These are phyloP conservation scores for Tolypocladium ovalisporum DNA, from an alignment of 2,329 filamentous ascomycete species.

Conservation along the genomic window DNA sequence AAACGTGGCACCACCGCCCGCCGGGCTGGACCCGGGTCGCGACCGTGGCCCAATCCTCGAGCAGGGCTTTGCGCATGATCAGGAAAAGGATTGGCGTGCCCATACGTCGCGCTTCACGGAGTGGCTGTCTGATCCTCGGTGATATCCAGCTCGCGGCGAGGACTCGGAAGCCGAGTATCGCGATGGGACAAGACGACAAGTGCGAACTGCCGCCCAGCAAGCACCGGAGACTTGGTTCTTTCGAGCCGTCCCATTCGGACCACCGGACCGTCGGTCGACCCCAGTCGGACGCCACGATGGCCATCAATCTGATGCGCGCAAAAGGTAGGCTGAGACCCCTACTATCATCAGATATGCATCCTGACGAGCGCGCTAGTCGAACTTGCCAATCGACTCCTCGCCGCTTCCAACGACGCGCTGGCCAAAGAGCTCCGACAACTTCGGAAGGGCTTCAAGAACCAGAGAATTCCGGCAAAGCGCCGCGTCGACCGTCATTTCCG, in stretches of 20 bases:
- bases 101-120: neutral
- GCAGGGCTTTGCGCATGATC: neutral
- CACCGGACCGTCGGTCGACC: neutral
- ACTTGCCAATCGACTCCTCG: conserved; percentile 9
- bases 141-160: neutral
- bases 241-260: neutral
- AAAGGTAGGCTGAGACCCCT: conserved; percentile 14
- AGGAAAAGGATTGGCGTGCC: conserved; percentile 1
- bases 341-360: neutral
- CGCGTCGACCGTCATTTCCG: conserved; percentile 7
- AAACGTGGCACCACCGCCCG: neutral
- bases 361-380: conserved; percentile 12
- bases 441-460: neutral
- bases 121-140: neutral
- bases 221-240: neutral
- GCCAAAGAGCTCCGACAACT: neutral
- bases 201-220: conserved; percentile 2
- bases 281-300: conserved; percentile 3
- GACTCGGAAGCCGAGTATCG: neutral
- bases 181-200: neutral
- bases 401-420: neutral
- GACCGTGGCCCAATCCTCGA: neutral
- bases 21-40: neutral
- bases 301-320: conserved; percentile 11
- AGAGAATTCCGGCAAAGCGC: conserved; percentile 18